Percentiles rank a stretch among this genome's conserved stretches.
These are phyloP conservation scores for Carpinus fangiana DNA, from an alignment of 306 rosid species.

Conservation along the genomic window DNA sequence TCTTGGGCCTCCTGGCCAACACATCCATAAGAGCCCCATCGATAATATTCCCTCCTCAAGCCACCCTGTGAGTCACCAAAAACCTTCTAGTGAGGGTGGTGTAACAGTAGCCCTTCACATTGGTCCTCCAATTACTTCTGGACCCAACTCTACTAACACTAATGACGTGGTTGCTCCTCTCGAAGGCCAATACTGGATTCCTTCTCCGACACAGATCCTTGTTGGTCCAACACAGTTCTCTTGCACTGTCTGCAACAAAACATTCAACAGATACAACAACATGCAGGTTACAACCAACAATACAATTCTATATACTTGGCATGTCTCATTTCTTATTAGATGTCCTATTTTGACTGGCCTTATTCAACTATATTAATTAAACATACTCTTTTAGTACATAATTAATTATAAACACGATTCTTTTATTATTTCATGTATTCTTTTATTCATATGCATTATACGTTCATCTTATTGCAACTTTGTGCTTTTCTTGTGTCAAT, in stretches of 20 bases:
- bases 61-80: constrained; percentile 28
- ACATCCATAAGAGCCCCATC: constrained; percentile 13
- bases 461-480: background rate
- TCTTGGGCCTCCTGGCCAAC: constrained; percentile 78
- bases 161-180: constrained; percentile 15
- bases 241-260: constrained; percentile 86
- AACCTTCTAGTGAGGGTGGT: constrained; percentile 40
- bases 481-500: background rate
- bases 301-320: background rate
- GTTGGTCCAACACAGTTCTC: constrained; percentile 97
- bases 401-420: background rate
- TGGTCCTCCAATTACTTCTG: constrained; percentile 50
- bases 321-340: background rate
- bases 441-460: background rate
- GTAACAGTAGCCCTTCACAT: constrained; percentile 83
- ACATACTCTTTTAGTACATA: too few relatives aligned
- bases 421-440: background rate
- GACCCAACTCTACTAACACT: constrained; percentile 20
- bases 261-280: constrained; percentile 94
- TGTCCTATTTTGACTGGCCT: background rate
- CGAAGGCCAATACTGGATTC: constrained; percentile 81
- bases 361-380: too few relatives aligned
- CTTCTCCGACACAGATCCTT: constrained; percentile 87
- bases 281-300: constrained; percentile 67
- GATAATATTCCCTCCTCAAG: constrained; percentile 23